phyloP scores from a whole-genome alignment of 352 stramenopile genomes.

The Albugo laibachii region DNA sequence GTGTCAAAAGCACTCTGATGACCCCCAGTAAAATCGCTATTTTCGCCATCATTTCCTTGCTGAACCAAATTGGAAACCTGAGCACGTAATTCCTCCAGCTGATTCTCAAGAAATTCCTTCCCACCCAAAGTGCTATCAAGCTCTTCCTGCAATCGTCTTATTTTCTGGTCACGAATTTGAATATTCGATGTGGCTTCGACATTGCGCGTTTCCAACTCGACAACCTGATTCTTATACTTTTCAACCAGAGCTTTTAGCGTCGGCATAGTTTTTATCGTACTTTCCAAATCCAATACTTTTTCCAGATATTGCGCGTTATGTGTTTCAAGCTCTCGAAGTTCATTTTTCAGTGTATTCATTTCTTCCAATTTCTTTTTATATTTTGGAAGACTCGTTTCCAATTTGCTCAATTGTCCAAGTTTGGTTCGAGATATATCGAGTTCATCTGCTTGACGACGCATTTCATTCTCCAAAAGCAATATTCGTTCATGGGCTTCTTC shows the following conservation, averaged over 20 bases:
- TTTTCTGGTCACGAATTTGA: conserved; percentile 68
- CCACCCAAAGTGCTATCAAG: conserved; percentile 55
- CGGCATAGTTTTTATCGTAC: conserved; percentile 72
- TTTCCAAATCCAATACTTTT: conserved; percentile 70
- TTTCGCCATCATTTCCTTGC: too few relatives aligned
- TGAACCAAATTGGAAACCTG: conserved; percentile 21
- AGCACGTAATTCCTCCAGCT: conserved; percentile 55
- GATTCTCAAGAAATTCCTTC: conserved; percentile 73
- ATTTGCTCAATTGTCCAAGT: conserved; percentile 50
- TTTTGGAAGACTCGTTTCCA: conserved; percentile 60
- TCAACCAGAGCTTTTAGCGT: conserved; percentile 57
- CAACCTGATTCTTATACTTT: conserved; percentile 79
- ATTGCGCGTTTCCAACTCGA: conserved; percentile 66
- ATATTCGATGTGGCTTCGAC: conserved; percentile 56
- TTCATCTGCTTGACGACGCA: conserved; percentile 68
- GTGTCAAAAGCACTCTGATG: too few relatives aligned
- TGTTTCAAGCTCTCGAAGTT: conserved; percentile 58
- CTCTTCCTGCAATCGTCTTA: conserved; percentile 64
- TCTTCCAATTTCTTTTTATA: conserved; percentile 78
- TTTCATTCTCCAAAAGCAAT: conserved; percentile 68
- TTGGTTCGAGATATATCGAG: conserved; percentile 77
- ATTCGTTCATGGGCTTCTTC: conserved; percentile 50
- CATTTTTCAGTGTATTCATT: conserved; percentile 53
- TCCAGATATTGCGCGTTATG: conserved; percentile 68
- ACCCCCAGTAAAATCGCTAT: too few relatives aligned